These are phyloP conservation scores for Sclerotinia nivalis DNA, from an alignment of 2,329 filamentous ascomycete genomes.

Conservation along the genomic window DNA sequence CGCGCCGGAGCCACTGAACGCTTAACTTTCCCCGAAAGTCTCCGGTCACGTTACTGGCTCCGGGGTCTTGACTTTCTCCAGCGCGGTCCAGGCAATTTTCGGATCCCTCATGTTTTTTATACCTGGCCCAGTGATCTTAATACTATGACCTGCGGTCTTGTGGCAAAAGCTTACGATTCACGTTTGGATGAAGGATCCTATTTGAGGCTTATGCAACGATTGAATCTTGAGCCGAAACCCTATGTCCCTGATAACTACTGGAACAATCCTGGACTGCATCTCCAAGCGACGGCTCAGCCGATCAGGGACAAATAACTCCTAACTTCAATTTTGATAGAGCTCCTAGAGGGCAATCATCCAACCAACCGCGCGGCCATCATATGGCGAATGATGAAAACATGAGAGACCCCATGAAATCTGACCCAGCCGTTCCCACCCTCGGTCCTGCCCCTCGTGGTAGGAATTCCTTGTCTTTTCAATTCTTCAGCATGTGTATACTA, in stretches of 20 bases:
- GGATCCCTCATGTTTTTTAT: constrained; percentile 4
- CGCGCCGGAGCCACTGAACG: accelerated
- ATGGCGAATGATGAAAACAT: background rate
- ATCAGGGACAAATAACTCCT: background rate
- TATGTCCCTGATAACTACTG: background rate
- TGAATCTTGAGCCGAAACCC: background rate
- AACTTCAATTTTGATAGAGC: too few relatives aligned
- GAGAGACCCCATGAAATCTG: too few relatives aligned
- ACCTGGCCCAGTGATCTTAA: background rate
- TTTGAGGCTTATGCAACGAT: constrained; percentile 3
- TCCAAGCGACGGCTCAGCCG: background rate
- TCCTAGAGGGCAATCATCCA: too few relatives aligned
- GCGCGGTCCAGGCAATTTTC: background rate
- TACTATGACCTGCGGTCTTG: background rate
- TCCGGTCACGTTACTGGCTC: background rate
- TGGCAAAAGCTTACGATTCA: background rate
- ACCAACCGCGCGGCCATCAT: background rate
- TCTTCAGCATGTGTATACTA: background rate
- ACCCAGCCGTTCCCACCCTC: background rate
- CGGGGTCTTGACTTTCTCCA: background rate
- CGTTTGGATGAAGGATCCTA: constrained; percentile 6
- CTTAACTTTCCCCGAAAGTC: background rate
- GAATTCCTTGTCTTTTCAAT: background rate
- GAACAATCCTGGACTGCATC: background rate
- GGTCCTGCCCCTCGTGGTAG: background rate